Evolutionary conservation across 768 basidiomycete genomes (phyloP).

Genomic region (Lactarius hatsudake): DNA sequence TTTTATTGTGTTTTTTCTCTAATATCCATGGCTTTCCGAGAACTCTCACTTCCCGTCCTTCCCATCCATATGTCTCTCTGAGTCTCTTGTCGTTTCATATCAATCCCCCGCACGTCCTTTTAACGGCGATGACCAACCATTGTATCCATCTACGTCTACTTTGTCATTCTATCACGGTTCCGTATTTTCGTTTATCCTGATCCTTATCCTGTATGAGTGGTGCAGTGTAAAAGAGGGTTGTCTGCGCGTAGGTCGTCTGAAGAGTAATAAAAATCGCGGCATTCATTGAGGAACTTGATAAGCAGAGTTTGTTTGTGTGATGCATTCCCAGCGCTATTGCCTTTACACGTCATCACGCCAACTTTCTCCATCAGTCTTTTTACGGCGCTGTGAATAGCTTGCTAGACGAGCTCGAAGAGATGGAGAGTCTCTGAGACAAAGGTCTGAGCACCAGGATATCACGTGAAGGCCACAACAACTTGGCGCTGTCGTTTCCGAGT

Average conservation of each 20-base stretch:
- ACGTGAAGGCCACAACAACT: constrained; percentile 8
- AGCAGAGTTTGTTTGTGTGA: constrained; percentile 5
- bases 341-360: background rate
- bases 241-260: constrained; percentile 8
- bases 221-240: constrained; percentile 20
- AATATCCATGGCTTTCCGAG: background rate
- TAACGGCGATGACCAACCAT: constrained; percentile 12
- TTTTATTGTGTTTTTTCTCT: background rate
- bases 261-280: constrained; percentile 11
- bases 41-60: constrained; percentile 2
- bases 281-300: background rate
- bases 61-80: background rate
- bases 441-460: background rate
- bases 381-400: background rate
- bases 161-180: constrained; percentile 12
- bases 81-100: constrained; percentile 17
- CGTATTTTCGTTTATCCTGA: constrained; percentile 14
- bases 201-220: constrained; percentile 19
- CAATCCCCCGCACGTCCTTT: background rate
- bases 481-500: background rate
- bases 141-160: constrained; percentile 15
- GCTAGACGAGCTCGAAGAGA: constrained; percentile 4
- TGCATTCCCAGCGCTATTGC: background rate
- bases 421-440: background rate
- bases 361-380: constrained; percentile 8